Evolutionary conservation across 768 basidiomycete genomes (phyloP).

Genomic region (Hemileccinum rubropunctum): DNA sequence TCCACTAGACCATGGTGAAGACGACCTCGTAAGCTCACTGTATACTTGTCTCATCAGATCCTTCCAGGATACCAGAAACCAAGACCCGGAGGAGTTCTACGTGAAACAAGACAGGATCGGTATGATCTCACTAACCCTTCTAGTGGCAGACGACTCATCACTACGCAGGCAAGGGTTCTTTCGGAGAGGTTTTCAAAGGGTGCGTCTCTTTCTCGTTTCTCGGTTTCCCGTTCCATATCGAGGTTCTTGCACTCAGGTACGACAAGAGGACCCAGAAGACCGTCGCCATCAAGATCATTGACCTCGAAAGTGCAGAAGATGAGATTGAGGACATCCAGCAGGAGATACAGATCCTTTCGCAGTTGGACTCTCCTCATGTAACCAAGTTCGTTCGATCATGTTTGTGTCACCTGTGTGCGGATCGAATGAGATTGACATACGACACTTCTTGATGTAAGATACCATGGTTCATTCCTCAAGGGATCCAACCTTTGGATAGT

Average conservation of each 20-base stretch:
- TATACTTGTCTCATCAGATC: conserved; percentile 8
- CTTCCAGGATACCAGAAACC: conserved; percentile 58
- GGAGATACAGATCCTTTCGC: conserved; percentile 97
- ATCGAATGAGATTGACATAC: conserved; percentile 31
- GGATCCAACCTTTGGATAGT: conserved; percentile 98
- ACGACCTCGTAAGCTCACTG: not conserved
- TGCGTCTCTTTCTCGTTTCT: conserved; percentile 33
- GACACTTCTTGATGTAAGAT: conserved; percentile 46
- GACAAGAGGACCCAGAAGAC: conserved; percentile 95
- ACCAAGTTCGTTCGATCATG: conserved; percentile 69
- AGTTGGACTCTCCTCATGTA: conserved; percentile 93
- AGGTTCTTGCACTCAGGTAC: conserved; percentile 50
- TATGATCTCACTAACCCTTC: conserved; percentile 34
- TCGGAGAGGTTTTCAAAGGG: conserved; percentile 99
- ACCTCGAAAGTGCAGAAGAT: conserved; percentile 97
- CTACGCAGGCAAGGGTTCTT: conserved; percentile 87
- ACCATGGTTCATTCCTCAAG: conserved; percentile 95
- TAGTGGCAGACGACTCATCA: conserved; percentile 18
- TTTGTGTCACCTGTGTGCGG: conserved; percentile 27
- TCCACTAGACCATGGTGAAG: conserved; percentile 20
- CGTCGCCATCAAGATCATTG: conserved; percentile 99
- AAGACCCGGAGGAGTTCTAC: conserved; percentile 96
- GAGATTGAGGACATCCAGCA: conserved; percentile 99
- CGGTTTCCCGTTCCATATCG: conserved; percentile 7
- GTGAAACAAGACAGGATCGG: conserved; percentile 98